These are phyloP conservation scores for Abortiporus biennis DNA, from an alignment of 1,284 basidiomycete genomes.

Conservation along the genomic window DNA sequence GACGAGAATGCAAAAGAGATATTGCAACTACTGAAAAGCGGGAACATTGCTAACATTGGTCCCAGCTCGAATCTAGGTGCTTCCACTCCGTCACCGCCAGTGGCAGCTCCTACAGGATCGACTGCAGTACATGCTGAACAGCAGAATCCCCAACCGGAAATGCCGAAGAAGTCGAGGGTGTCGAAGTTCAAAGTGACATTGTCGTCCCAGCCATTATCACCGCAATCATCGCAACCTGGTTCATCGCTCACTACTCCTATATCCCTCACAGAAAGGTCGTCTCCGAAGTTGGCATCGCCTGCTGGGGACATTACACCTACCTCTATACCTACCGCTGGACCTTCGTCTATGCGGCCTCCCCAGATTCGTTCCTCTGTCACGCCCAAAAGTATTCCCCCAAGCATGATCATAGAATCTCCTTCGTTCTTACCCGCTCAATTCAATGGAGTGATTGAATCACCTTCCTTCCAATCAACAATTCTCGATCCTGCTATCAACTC, in stretches of 20 bases:
- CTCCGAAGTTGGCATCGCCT: slow-evolving; percentile 25
- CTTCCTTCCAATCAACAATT: slow-evolving; percentile 8
- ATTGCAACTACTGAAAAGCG: slow-evolving; percentile 48
- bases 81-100: slow-evolving; percentile 6
- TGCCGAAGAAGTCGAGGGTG: slow-evolving; percentile 29
- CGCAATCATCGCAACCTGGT: slow-evolving; percentile 9
- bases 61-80: too few relatives aligned
- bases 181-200: slow-evolving; percentile 35
- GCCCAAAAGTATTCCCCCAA: slow-evolving; percentile 6
- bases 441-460: slow-evolving; percentile 16
- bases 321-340: slow-evolving; percentile 9
- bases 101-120: neutral
- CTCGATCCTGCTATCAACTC: slow-evolving; percentile 7
- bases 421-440: slow-evolving; percentile 23
- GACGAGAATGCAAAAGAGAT: slow-evolving; percentile 40
- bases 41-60: slow-evolving; percentile 54
- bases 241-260: slow-evolving; percentile 22
- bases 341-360: slow-evolving; percentile 1
- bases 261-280: slow-evolving; percentile 20
- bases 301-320: neutral
- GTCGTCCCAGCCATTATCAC: slow-evolving; percentile 3
- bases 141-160: slow-evolving; percentile 2
- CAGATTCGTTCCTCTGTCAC: neutral
- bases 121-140: slow-evolving; percentile 3
- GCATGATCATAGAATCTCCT: slow-evolving; percentile 22